Evolutionary conservation across 2,329 filamentous ascomycete genomes (phyloP).

Genomic region (Colletotrichum noveboracense): DNA sequence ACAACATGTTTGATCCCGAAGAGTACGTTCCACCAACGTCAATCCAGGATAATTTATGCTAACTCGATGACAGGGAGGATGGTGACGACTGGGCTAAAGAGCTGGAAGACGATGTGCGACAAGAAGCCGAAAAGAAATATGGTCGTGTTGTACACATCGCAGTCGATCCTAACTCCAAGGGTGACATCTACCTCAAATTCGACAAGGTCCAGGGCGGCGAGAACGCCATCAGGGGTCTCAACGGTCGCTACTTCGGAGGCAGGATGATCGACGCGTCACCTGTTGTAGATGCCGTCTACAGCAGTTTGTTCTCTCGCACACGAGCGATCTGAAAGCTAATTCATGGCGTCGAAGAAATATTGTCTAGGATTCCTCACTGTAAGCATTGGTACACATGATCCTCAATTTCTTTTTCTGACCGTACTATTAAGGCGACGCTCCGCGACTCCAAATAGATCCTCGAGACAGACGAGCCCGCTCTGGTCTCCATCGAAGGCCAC

Average conservation of each 20-base stretch:
- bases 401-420: background rate
- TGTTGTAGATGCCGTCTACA: constrained; percentile 79
- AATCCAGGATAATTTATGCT: constrained; percentile 26
- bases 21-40: constrained; percentile 68
- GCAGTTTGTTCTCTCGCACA: constrained; percentile 72
- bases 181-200: constrained; percentile 99
- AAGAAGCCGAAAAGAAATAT: constrained; percentile 94
- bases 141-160: constrained; percentile 97
- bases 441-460: background rate
- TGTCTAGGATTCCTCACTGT: constrained; percentile 49
- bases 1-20: constrained; percentile 92
- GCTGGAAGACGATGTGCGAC: constrained; percentile 89
- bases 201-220: constrained; percentile 93
- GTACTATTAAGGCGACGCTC: background rate
- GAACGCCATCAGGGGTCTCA: constrained; percentile 97
- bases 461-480: background rate
- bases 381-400: background rate
- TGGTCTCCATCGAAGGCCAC: background rate
- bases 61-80: constrained; percentile 70
- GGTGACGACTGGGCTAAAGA: constrained; percentile 91
- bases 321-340: constrained; percentile 78
- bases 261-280: constrained; percentile 92
- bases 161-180: constrained; percentile 89
- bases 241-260: constrained; percentile 94
- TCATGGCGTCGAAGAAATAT: constrained; percentile 44